phyloP scores from a whole-genome alignment of 768 basidiomycete species.

The Cytidiella melzeri region DNA sequence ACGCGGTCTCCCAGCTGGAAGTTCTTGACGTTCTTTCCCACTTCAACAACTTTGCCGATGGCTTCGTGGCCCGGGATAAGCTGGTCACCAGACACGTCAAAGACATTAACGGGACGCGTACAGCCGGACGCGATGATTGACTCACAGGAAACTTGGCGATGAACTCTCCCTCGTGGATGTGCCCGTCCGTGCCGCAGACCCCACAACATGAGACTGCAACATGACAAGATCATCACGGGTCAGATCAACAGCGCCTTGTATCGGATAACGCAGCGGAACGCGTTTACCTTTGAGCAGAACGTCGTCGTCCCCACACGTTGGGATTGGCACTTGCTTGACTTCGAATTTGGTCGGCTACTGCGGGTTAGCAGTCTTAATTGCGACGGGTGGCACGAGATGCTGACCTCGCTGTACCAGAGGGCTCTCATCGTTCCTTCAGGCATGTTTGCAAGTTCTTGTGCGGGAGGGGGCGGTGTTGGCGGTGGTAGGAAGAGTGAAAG shows the following conservation, averaged over 20 bases:
- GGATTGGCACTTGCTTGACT: slow-evolving; percentile 62
- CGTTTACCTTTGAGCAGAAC: slow-evolving; percentile 63
- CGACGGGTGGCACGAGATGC: slow-evolving; percentile 6
- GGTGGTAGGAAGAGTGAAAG: background rate
- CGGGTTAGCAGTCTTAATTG: background rate
- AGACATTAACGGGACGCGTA: no score
- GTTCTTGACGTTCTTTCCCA: slow-evolving; percentile 76
- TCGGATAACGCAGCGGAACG: slow-evolving; percentile 9
- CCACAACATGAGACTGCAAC: slow-evolving; percentile 25
- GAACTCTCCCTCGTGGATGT: slow-evolving; percentile 59
- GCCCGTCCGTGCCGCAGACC: slow-evolving; percentile 67
- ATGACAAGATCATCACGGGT: slow-evolving; percentile 6
- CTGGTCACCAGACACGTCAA: slow-evolving; percentile 26
- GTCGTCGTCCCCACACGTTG: slow-evolving; percentile 59
- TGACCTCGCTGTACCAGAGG: slow-evolving; percentile 62
- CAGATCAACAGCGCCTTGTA: background rate
- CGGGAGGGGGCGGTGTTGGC: background rate
- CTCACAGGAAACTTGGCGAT: slow-evolving; percentile 63
- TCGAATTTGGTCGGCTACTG: slow-evolving; percentile 59
- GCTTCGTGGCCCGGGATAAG: slow-evolving; percentile 73
- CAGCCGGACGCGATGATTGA: no score
- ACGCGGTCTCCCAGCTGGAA: slow-evolving; percentile 76
- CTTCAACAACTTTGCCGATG: slow-evolving; percentile 64
- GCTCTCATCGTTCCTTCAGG: slow-evolving; percentile 64
- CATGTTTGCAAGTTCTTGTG: slow-evolving; percentile 28